phyloP scores from a whole-genome alignment of 2,329 filamentous ascomycete species.

The Grosmannia clavigera region DNA sequence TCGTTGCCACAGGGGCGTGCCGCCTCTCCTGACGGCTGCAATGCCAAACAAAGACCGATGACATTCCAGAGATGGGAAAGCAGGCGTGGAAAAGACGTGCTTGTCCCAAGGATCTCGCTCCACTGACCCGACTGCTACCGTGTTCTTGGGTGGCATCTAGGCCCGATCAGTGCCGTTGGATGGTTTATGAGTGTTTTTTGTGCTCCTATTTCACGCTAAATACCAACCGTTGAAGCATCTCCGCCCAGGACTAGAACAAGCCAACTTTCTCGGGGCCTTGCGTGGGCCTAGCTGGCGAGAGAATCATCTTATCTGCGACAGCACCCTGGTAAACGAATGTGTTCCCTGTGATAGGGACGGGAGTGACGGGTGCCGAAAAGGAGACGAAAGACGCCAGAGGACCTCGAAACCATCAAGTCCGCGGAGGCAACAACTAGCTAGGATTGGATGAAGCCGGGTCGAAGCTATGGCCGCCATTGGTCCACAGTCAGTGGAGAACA shows the following conservation, averaged over 20 bases:
- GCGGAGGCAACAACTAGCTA: not conserved
- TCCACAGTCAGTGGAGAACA: not conserved
- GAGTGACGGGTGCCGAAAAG: not conserved
- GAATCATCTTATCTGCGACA: not conserved
- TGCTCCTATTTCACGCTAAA: not conserved
- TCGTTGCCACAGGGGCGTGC: not conserved
- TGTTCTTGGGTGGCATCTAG: not conserved
- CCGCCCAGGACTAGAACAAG: slow-evolving; percentile 7
- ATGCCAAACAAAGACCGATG: not conserved
- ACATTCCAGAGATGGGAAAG: not conserved
- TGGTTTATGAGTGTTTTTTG: not conserved
- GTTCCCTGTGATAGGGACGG: too few relatives aligned
- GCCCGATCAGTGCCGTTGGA: not conserved
- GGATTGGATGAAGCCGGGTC: not conserved
- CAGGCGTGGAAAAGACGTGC: not conserved
- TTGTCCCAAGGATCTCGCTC: not conserved
- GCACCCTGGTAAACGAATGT: too few relatives aligned
- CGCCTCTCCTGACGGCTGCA: not conserved
- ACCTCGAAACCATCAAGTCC: not conserved
- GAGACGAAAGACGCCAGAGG: not conserved
- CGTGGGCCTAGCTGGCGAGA: not conserved
- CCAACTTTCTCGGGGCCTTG: not conserved
- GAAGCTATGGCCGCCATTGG: not conserved
- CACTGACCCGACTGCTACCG: not conserved
- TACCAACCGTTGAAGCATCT: slow-evolving; percentile 11